Conservation (phyloP, 2,329 filamentous ascomycete genomes). For the Botrytis fabae region DNA sequence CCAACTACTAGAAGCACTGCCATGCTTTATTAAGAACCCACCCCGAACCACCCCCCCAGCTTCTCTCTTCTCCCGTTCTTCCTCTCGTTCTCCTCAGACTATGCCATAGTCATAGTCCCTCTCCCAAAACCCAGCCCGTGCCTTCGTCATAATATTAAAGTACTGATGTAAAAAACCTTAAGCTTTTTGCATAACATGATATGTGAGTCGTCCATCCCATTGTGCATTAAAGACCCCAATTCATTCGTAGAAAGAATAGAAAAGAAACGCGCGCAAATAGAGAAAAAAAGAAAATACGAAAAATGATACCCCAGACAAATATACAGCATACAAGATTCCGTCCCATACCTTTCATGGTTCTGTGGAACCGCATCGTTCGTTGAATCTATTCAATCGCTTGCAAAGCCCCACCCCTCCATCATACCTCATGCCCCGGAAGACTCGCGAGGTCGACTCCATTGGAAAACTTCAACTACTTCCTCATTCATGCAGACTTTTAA, state of each 20-base stretch:
- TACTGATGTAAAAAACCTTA: slow-evolving; percentile 3
- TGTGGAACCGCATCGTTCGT: slow-evolving; percentile 3
- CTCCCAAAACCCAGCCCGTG: neutral
- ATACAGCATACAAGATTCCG: slow-evolving; percentile 21
- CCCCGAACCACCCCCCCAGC: neutral
- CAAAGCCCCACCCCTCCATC: slow-evolving; percentile 10
- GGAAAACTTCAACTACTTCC: neutral
- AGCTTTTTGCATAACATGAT: slow-evolving; percentile 18
- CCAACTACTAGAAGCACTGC: neutral
- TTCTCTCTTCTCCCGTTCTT: neutral
- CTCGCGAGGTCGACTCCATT: neutral
- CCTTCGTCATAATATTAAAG: slow-evolving; percentile 19
- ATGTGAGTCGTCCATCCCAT: slow-evolving; percentile 3
- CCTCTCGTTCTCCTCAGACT: neutral
- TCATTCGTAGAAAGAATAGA: slow-evolving; percentile 5
- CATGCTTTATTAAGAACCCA: neutral
- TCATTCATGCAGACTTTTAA: neutral
- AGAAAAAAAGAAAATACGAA: slow-evolving; percentile 1
- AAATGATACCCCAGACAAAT: slow-evolving; percentile 12
- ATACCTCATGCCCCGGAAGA: neutral
- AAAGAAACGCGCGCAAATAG: neutral
- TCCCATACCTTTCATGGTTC: neutral
- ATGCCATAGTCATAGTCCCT: neutral
- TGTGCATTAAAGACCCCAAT: slow-evolving; percentile 14
- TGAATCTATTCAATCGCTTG: slow-evolving; percentile 10